Evolutionary conservation across 176 grass and related monocot species (phyloP), one percentile per base, ranked within the genome.

Genomic region (Oryza rufipogon): DNA sequence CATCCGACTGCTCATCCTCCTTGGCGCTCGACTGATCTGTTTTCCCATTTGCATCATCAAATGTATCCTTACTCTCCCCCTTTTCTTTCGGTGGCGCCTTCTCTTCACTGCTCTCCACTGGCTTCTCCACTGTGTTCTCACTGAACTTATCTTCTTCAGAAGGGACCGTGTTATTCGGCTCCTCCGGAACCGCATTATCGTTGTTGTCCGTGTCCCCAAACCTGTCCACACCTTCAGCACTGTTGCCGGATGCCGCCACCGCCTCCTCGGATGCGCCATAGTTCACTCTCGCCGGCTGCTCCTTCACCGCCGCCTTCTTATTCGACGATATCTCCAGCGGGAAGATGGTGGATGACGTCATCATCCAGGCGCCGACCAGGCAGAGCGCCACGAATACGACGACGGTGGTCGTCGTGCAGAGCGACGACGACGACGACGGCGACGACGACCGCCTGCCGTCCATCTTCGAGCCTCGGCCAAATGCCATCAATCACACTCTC

Each of bases 291-390:
- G 64, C 60, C 22, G 87, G 64, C 52, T 89, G 86, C 2, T 90
- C 64, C 14, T 78, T 90, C 39, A 73, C 81, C 65, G 86, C 91
- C 28, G 86, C 86, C 79, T 88, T 91, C 69, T 69, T 88, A 63
- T 84, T 87, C 0, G 83, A 77, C 1, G 66, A 70, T 38, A 89
- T 81, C 45, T 92, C 90, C 76, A 94, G 70, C 23, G 97, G 91
- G 67, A 92, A 90, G 36, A 94, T 78, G 11, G 81, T 88, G 78
- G 97, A 92, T 46, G 97, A 99, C 0, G 93, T 94, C 91, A 99
- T 99, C 74, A 94, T 93, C 97, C 97, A 99, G n/a, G 89, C 91
- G 25, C 88, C 93, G 9, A 95, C 88, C 14, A 99, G 73, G 73
- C 93, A 92, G 41, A 99, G 93, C 63, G 89, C 90, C 56, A 99